phyloP scores from a whole-genome alignment of 805 yeast species.

The Ogataea nakhonphanomensis region DNA sequence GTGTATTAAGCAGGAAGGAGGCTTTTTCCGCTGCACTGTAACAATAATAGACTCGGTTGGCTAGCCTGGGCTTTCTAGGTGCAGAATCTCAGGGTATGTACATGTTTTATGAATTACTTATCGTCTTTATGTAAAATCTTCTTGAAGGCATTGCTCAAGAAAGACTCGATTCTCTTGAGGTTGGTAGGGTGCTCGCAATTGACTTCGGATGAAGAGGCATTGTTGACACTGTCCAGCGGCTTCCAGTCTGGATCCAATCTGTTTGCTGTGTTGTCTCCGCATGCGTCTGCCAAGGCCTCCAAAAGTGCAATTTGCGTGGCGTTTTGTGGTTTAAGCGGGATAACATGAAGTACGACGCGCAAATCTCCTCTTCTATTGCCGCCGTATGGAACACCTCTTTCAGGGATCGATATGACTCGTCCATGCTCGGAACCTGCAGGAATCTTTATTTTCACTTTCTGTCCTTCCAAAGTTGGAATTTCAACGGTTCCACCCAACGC shows the following conservation, averaged over 20 bases:
- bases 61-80: background rate
- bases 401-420: slow-evolving; percentile 69
- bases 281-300: slow-evolving; percentile 92
- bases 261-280: slow-evolving; percentile 75
- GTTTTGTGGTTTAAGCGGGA: slow-evolving; percentile 68
- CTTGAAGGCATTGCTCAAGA: slow-evolving; percentile 57
- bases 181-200: slow-evolving; percentile 42
- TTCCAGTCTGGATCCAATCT: slow-evolving; percentile 54
- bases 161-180: slow-evolving; percentile 53
- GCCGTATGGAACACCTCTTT: slow-evolving; percentile 78
- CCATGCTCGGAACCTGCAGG: slow-evolving; percentile 84
- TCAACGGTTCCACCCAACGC: slow-evolving; percentile 89
- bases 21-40: background rate
- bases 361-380: slow-evolving; percentile 67
- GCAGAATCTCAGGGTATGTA: slow-evolving; percentile 1
- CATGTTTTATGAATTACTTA: slow-evolving; percentile 10
- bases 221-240: slow-evolving; percentile 28
- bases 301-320: slow-evolving; percentile 84
- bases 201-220: slow-evolving; percentile 8
- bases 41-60: background rate
- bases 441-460: slow-evolving; percentile 69
- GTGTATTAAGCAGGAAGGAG: slow-evolving; percentile 8
- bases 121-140: slow-evolving; percentile 31
- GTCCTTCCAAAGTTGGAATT: slow-evolving; percentile 84
- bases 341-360: slow-evolving; percentile 69